Evolutionary conservation across 2,329 filamentous ascomycete genomes (phyloP).

Genomic region (Colletotrichum theobromicola): DNA sequence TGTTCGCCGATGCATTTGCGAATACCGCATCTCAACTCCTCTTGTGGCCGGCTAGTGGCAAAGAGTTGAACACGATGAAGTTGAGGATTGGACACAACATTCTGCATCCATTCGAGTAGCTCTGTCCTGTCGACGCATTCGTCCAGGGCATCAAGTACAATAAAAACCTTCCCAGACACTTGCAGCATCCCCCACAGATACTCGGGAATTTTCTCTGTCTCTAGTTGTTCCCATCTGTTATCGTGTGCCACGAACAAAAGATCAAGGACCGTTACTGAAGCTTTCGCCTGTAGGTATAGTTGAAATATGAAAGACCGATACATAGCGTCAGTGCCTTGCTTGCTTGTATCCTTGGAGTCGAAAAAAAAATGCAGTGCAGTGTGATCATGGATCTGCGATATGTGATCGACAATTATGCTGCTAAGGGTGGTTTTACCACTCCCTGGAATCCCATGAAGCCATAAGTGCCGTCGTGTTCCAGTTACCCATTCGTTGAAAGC

Average conservation of each 20-base stretch:
- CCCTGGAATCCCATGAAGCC: slow-evolving; percentile 22
- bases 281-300: slow-evolving; percentile 17
- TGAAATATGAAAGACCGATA: slow-evolving; percentile 21
- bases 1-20: background rate
- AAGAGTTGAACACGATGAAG: background rate
- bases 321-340: slow-evolving; percentile 20
- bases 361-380: slow-evolving; percentile 24
- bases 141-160: background rate
- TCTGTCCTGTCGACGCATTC: background rate
- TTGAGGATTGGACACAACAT: background rate
- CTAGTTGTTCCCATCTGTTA: background rate
- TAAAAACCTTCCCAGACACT: background rate
- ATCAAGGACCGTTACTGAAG: background rate
- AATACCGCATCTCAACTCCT: background rate
- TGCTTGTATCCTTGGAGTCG: slow-evolving; percentile 24
- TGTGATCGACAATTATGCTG: slow-evolving; percentile 17
- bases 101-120: background rate
- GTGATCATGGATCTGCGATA: background rate
- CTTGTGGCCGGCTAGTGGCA: background rate
- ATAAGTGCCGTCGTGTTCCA: slow-evolving; percentile 21
- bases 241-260: background rate
- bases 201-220: background rate
- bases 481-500: slow-evolving; percentile 18
- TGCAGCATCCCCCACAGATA: fast-evolving
- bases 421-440: slow-evolving; percentile 25